These are phyloP conservation scores for Phytophthora constricta DNA, from an alignment of 352 stramenopile genomes.

Conservation along the genomic window DNA sequence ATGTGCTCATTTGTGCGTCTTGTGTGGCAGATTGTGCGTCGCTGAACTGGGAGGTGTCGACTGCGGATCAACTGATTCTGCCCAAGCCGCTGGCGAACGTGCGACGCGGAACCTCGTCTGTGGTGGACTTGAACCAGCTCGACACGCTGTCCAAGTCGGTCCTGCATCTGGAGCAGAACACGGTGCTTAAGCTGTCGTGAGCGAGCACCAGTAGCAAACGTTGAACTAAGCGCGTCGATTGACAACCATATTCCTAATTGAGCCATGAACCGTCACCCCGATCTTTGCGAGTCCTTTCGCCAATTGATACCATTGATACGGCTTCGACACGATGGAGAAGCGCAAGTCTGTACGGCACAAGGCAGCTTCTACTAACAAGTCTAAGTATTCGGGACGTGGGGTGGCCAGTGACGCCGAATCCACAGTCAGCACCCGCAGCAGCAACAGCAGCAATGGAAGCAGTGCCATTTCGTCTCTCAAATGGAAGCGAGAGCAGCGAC, in stretches of 20 bases:
- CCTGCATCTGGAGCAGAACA: conserved; percentile 79
- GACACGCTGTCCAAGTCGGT: conserved; percentile 71
- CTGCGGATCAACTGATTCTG: conserved; percentile 43
- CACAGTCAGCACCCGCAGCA: conserved; percentile 36
- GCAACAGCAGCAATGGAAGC: conserved; percentile 25
- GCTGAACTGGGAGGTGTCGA: conserved; percentile 54
- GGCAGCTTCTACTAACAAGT: conserved; percentile 8
- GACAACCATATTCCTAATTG: background rate
- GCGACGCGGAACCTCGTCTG: conserved; percentile 22
- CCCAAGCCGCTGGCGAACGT: conserved; percentile 49
- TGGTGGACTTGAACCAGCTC: conserved; percentile 60
- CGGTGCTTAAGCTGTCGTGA: conserved; percentile 63
- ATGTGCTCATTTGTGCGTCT: conserved; percentile 2
- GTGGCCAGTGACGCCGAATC: conserved; percentile 33
- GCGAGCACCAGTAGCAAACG: background rate
- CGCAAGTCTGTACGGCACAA: conserved; percentile 20
- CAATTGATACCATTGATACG: conserved; percentile 13
- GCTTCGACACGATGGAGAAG: conserved; percentile 27
- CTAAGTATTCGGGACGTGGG: conserved; percentile 11
- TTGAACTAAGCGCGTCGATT: conserved; percentile 14
- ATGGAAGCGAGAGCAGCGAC: conserved; percentile 29
- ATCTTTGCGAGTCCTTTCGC: conserved; percentile 36
- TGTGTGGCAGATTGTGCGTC: conserved; percentile 50
- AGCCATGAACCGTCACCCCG: conserved; percentile 21
- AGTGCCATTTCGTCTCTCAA: conserved; percentile 11